Evolutionary conservation across 179 eudicot species (phyloP).

Genomic region (Beta lomatogona): DNA sequence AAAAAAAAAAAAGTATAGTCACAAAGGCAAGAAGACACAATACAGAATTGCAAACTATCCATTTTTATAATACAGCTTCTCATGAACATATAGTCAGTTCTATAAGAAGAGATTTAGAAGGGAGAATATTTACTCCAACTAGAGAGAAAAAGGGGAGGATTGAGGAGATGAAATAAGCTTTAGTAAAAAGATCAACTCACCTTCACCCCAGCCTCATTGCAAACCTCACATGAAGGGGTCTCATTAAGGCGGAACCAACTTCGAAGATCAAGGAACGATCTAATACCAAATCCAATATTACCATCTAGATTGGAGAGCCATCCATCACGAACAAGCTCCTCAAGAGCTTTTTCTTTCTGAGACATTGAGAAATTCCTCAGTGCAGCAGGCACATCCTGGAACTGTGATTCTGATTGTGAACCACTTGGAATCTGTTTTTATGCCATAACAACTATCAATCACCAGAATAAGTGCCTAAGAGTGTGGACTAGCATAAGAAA

Average conservation of each 20-base stretch:
- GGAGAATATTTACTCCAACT: not conserved
- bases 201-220: slow-evolving; percentile 96
- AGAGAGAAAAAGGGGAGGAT: not conserved
- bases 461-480: slow-evolving; percentile 10
- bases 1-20: not conserved
- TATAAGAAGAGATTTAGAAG: not conserved
- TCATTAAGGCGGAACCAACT: slow-evolving; percentile 89
- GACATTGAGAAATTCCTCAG: slow-evolving; percentile 78
- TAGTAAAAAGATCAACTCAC: slow-evolving; percentile 31
- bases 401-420: slow-evolving; percentile 49
- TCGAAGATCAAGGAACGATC: slow-evolving; percentile 94
- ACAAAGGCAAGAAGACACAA: slow-evolving; percentile 33
- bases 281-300: slow-evolving; percentile 76
- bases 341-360: slow-evolving; percentile 87
- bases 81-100: not conserved
- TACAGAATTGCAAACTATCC: not conserved
- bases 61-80: not conserved
- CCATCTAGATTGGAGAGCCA: slow-evolving; percentile 80
- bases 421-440: slow-evolving; percentile 48
- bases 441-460: slow-evolving; percentile 25
- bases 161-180: not conserved
- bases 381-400: slow-evolving; percentile 65
- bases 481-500: not conserved
- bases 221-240: slow-evolving; percentile 75
- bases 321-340: slow-evolving; percentile 69